phyloP scores from a whole-genome alignment of 2,329 filamentous ascomycete genomes.

The Penicillium vulpinum region DNA sequence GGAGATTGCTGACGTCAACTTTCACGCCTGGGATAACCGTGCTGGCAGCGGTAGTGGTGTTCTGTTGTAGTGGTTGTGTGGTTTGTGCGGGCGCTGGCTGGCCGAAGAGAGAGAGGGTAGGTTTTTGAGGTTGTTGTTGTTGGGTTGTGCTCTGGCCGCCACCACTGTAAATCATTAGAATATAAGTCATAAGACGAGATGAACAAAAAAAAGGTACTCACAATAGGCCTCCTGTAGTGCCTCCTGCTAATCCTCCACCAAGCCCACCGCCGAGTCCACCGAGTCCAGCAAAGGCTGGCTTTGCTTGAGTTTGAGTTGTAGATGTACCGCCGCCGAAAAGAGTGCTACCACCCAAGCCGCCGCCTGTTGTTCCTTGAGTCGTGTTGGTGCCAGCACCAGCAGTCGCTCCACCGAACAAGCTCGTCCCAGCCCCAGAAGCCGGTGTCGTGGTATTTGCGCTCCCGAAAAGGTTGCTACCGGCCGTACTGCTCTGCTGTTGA shows the following conservation, averaged over 20 bases:
- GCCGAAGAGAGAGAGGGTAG: slow-evolving; percentile 43
- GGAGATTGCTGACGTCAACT: slow-evolving; percentile 75
- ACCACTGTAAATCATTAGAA: slow-evolving; percentile 18
- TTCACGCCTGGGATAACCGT: slow-evolving; percentile 66
- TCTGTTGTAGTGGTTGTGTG: slow-evolving; percentile 35
- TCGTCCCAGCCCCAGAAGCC: slow-evolving; percentile 27
- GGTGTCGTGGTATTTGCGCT: slow-evolving; percentile 30
- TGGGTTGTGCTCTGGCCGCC: slow-evolving; percentile 27
- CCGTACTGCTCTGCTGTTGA: slow-evolving; percentile 29
- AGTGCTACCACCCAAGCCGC: slow-evolving; percentile 3
- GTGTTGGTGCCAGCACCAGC: slow-evolving; percentile 14
- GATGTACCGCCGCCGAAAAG: slow-evolving; percentile 14
- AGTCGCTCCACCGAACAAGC: slow-evolving; percentile 34
- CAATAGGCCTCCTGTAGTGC: not conserved
- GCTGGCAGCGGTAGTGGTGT: slow-evolving; percentile 30
- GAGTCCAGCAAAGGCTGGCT: slow-evolving; percentile 32
- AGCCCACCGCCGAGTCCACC: slow-evolving; percentile 4
- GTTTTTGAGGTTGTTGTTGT: slow-evolving; percentile 49
- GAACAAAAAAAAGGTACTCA: not conserved
- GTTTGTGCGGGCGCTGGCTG: slow-evolving; percentile 29
- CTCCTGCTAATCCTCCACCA: not conserved
- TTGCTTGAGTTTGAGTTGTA: slow-evolving; percentile 36
- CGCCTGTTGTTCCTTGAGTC: slow-evolving; percentile 12
- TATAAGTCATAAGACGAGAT: not conserved
- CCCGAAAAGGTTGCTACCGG: slow-evolving; percentile 35